Evolutionary conservation across 371 early-diverging fungal species (phyloP), one percentile per base, ranked within the genome.

Genomic region (Mucor indicus): DNA sequence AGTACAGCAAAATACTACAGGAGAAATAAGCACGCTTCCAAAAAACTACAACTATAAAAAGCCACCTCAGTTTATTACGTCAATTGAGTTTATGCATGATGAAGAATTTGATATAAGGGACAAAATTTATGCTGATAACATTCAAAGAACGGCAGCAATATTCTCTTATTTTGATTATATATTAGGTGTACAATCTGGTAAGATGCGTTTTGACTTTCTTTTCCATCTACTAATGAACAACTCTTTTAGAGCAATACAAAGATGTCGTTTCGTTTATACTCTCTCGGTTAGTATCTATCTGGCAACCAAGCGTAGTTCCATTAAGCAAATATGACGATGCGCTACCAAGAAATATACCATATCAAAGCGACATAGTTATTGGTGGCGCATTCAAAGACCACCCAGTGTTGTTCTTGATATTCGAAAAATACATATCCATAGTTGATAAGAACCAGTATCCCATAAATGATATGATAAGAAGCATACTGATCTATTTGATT

Each of bases 341-440:
- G 1, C 43, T 73, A 2, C 73, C 73, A 12, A 51, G 38, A 22
- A 64, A 69, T 24, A 60, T 72, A 16, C 73, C 73, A 0, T 50
- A 57, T 48, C 31, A 38, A 44, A 63, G 68, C n/a, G 75, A 74
- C 24, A 66, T 70, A 19, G 39, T 50, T 1, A 75, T 68, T 36
- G 75, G 75, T 10, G 66, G 53, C 48, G 62, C 68, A 0, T 75
- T 75, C 46, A 70, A 71, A 36, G 75, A 75, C 38, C 70, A 75
- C 29, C 71, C 75, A 4, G 67, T 56, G 0, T 44, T 75, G 2
- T 75, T 70, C 15, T 32, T 61, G 4, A 59, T 75, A 4, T 48
- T 70, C 23, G 64, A 67, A 25, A 58, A 60, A 32, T 75, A 67
- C 25, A 46, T 29, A n/a, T 20, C 17, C 0, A 24, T n/a, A 1